A percentile compares a stretch with the other conserved stretches of the same genome.
These are phyloP conservation scores for Globisporangium mamillatum DNA, from an alignment of 352 stramenopile genomes.

Conservation along the genomic window DNA sequence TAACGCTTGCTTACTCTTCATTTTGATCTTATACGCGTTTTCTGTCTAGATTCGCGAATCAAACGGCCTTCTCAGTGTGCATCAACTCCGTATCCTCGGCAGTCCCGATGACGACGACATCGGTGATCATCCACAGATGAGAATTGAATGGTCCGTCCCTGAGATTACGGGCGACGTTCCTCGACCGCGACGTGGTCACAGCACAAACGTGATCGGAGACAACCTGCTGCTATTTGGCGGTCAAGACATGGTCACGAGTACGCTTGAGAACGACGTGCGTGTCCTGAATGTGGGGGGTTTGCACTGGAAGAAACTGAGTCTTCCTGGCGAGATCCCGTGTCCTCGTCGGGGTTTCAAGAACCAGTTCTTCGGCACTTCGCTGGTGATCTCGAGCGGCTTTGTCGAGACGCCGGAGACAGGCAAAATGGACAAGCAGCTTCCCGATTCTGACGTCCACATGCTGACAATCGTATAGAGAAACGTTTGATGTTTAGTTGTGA, in stretches of 20 bases:
- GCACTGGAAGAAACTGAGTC: conserved; percentile 32
- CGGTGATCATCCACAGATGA: conserved; percentile 14
- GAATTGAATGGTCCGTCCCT: conserved; percentile 37
- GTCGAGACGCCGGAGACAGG: conserved; percentile 33
- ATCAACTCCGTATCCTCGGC: conserved; percentile 26
- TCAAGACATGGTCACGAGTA: conserved; percentile 42
- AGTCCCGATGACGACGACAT: not conserved
- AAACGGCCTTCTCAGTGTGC: conserved; percentile 54
- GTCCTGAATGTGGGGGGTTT: conserved; percentile 35
- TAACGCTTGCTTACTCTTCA: not conserved
- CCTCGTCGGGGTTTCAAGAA: conserved; percentile 74
- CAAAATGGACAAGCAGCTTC: conserved; percentile 52
- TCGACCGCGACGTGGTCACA: conserved; percentile 51
- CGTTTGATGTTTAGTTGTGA: too few species aligned
- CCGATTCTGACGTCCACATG: conserved; percentile 61
- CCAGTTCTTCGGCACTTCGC: conserved; percentile 71
- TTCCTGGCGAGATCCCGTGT: conserved; percentile 40
- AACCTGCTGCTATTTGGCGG: conserved; percentile 66
- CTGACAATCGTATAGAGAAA: conserved; percentile 19
- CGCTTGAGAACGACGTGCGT: conserved; percentile 49
- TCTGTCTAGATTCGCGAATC: conserved; percentile 52
- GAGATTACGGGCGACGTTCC: conserved; percentile 36
- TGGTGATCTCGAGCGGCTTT: conserved; percentile 76
- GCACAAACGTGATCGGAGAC: conserved; percentile 49
- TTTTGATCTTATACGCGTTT: not conserved